Evolutionary conservation across 805 yeast genomes (phyloP).

Genomic region (Tetrapisispora fleetii): DNA sequence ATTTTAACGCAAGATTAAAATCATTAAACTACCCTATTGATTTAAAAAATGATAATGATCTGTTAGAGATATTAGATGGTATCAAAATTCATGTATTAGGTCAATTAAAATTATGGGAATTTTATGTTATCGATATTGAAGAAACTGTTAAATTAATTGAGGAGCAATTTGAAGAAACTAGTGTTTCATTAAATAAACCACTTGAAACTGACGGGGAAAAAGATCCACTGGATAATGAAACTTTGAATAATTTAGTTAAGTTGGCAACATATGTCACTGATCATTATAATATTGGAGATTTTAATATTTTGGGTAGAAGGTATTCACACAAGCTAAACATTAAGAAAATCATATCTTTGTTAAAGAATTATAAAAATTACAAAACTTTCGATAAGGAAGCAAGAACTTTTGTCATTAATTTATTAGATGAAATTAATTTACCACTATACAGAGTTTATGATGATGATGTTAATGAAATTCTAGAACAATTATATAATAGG

Average conservation of each 20-base stretch:
- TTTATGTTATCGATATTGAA: constrained; percentile 57
- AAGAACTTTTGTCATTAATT: constrained; percentile 34
- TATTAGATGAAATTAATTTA: constrained; percentile 70
- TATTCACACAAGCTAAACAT: constrained; percentile 46
- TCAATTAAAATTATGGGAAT: constrained; percentile 74
- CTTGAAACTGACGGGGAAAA: constrained; percentile 30
- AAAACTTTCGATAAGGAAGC: constrained; percentile 27
- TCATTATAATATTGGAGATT: constrained; percentile 31
- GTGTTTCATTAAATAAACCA: constrained; percentile 4
- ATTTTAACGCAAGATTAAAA: constrained; percentile 51
- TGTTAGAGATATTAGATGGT: constrained; percentile 55
- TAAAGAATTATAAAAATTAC: constrained; percentile 31
- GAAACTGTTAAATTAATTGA: constrained; percentile 24
- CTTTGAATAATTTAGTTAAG: constrained; percentile 28
- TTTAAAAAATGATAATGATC: constrained; percentile 42
- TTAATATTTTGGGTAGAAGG: constrained; percentile 39
- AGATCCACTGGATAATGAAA: constrained; percentile 16
- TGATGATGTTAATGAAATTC: constrained; percentile 54
- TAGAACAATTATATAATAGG: constrained; percentile 64
- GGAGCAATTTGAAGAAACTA: neutral
- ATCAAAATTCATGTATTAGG: constrained; percentile 59
- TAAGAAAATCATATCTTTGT: constrained; percentile 41
- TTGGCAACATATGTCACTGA: constrained; percentile 42
- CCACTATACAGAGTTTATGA: constrained; percentile 68
- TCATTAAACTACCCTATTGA: constrained; percentile 53